phyloP scores from a whole-genome alignment of 75 land plant genomes.

The Ceratopteris richardii region DNA sequence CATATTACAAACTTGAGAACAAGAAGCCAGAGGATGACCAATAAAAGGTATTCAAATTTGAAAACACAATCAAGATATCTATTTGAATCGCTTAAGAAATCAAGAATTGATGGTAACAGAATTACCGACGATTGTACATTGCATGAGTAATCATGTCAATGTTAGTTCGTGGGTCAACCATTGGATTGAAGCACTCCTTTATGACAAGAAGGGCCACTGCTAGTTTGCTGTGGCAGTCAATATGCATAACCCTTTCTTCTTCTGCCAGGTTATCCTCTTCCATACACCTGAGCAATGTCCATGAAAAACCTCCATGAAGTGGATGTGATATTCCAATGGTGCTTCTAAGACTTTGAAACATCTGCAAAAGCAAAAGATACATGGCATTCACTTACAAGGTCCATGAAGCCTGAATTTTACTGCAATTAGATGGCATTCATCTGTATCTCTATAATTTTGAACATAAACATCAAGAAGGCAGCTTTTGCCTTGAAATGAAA shows the following conservation, averaged over 20 bases:
- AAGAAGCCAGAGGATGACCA: neutral
- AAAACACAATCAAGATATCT: too few relatives aligned
- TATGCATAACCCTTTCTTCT: constrained; percentile 36
- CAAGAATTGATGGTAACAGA: too few relatives aligned
- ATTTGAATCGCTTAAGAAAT: too few relatives aligned
- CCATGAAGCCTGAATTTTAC: too few relatives aligned
- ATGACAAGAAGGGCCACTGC: constrained; percentile 64
- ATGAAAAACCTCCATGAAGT: constrained; percentile 50
- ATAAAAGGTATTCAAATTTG: too few relatives aligned
- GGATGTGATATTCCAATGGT: constrained; percentile 50
- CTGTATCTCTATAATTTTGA: too few relatives aligned
- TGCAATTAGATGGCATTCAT: too few relatives aligned
- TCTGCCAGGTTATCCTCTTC: constrained; percentile 37
- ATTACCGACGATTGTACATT: constrained; percentile 68
- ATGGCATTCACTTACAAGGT: too few relatives aligned
- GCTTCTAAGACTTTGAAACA: constrained; percentile 30
- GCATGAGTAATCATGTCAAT: constrained; percentile 76
- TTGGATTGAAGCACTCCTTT: constrained; percentile 77
- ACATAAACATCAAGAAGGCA: too few relatives aligned
- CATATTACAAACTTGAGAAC: too few relatives aligned
- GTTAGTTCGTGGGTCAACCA: constrained; percentile 74
- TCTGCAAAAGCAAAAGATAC: constrained; percentile 37
- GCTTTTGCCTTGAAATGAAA: too few relatives aligned
- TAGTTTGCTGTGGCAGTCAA: constrained; percentile 60
- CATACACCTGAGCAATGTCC: constrained; percentile 35